Evolutionary conservation across 345 rosid species (phyloP).

Genomic region (Diplotaxis tenuifolia): DNA sequence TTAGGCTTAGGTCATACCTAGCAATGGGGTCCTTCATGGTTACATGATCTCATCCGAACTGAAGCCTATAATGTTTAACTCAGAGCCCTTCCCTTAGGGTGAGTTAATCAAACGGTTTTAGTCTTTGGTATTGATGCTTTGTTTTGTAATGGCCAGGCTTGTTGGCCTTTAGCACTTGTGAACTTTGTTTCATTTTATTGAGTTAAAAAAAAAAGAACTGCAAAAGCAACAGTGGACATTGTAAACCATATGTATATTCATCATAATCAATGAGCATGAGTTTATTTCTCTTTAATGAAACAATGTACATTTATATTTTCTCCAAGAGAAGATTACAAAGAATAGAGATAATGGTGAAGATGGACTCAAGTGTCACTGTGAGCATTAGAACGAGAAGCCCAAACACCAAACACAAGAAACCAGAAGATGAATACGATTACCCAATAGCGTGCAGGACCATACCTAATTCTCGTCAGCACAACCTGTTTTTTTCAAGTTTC

Average conservation of each 20-base stretch:
- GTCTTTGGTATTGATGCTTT: too few species aligned
- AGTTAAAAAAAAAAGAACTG: not conserved
- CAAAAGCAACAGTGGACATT: not conserved
- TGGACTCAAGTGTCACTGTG: slow-evolving; percentile 9
- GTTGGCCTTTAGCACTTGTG: too few species aligned
- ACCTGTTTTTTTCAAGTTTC: slow-evolving; percentile 49
- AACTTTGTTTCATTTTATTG: too few species aligned
- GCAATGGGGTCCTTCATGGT: too few species aligned
- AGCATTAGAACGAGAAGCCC: slow-evolving; percentile 66
- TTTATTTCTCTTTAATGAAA: slow-evolving; percentile 20
- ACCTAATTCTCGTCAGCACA: slow-evolving; percentile 87
- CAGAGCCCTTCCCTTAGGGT: too few species aligned
- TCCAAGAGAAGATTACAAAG: slow-evolving; percentile 33
- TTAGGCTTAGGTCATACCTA: slow-evolving; percentile 82
- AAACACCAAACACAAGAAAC: slow-evolving; percentile 94
- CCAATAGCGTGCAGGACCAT: slow-evolving; percentile 98
- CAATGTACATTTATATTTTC: slow-evolving; percentile 33
- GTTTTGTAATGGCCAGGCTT: too few species aligned
- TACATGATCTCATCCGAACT: too few species aligned
- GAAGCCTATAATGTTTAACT: too few species aligned
- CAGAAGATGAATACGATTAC: slow-evolving; percentile 91
- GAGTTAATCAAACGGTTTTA: too few species aligned
- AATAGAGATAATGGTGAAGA: slow-evolving; percentile 15
- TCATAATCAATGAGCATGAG: slow-evolving; percentile 25
- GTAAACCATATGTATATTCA: slow-evolving; percentile 19